phyloP scores from a whole-genome alignment of 805 yeast species.

The Diddensiella santjacobensis region DNA sequence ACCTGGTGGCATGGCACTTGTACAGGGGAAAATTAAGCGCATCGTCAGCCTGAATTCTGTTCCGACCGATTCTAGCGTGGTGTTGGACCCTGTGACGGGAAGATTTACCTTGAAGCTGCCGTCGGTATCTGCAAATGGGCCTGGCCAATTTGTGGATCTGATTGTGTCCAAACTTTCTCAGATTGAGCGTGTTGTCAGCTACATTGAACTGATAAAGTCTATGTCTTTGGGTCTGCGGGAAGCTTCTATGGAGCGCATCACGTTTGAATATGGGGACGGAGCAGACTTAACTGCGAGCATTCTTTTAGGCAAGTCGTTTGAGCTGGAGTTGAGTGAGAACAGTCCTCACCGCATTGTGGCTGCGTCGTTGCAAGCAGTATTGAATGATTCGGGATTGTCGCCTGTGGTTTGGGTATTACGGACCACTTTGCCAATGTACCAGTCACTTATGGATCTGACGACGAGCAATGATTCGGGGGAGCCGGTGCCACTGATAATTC shows the following conservation, averaged over 20 bases:
- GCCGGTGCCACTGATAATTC: slow-evolving; percentile 18
- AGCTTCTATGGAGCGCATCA: slow-evolving; percentile 29
- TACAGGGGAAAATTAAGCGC: slow-evolving; percentile 23
- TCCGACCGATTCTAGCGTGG: slow-evolving; percentile 26
- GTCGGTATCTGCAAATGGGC: background rate
- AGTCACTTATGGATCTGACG: slow-evolving; percentile 17
- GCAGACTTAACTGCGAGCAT: slow-evolving; percentile 10
- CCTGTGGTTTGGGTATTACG: slow-evolving; percentile 28
- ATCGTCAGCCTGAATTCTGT: slow-evolving; percentile 7
- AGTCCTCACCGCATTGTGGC: slow-evolving; percentile 30
- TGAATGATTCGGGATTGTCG: slow-evolving; percentile 26
- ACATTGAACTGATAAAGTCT: slow-evolving; percentile 28
- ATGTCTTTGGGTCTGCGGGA: slow-evolving; percentile 26
- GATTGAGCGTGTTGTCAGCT: slow-evolving; percentile 32
- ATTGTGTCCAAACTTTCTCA: slow-evolving; percentile 22
- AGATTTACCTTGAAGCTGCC: slow-evolving; percentile 10
- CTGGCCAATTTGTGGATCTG: slow-evolving; percentile 12
- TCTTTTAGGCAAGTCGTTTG: slow-evolving; percentile 4
- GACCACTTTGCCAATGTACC: slow-evolving; percentile 29
- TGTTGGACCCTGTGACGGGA: slow-evolving; percentile 27
- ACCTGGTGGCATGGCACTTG: slow-evolving; percentile 9
- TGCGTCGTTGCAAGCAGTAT: slow-evolving; percentile 27
- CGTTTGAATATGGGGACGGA: slow-evolving; percentile 28
- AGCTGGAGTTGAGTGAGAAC: slow-evolving; percentile 19
- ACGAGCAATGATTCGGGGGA: background rate